Conservation (phyloP, 2,329 filamentous ascomycete genomes). For the Sordariomycetes sp. region DNA sequence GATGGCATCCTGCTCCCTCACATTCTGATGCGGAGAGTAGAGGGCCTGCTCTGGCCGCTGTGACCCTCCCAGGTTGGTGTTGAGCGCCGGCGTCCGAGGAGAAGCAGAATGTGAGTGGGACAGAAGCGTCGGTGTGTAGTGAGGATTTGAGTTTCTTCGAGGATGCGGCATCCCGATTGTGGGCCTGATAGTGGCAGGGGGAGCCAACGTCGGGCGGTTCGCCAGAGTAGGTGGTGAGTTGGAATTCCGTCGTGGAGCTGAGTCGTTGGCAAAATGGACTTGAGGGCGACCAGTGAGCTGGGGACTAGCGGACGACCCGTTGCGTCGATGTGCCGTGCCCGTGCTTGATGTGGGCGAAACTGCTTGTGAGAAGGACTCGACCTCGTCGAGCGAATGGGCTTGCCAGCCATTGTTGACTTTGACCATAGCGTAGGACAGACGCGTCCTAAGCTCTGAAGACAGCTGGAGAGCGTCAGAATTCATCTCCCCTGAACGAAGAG, state of each 20-base stretch:
- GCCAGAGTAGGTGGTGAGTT: slow-evolving; percentile 26
- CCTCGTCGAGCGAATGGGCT: slow-evolving; percentile 64
- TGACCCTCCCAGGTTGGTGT: slow-evolving; percentile 18
- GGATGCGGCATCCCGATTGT: slow-evolving; percentile 27
- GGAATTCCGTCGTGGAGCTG: slow-evolving; percentile 15
- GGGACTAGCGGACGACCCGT: slow-evolving; percentile 46
- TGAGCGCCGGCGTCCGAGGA: slow-evolving; percentile 28
- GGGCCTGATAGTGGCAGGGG: slow-evolving; percentile 46
- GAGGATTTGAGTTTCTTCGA: slow-evolving; percentile 41
- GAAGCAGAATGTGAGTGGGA: slow-evolving; percentile 38
- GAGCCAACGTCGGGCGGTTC: slow-evolving; percentile 33
- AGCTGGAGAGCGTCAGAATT: slow-evolving; percentile 39
- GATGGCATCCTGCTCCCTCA: slow-evolving; percentile 71
- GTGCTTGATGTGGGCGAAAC: slow-evolving; percentile 53
- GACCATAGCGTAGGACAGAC: slow-evolving; percentile 86
- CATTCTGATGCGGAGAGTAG: slow-evolving; percentile 55
- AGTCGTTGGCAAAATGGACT: slow-evolving; percentile 1
- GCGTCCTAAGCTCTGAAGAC: slow-evolving; percentile 70
- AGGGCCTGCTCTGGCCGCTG: slow-evolving; percentile 42
- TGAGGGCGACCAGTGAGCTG: slow-evolving; percentile 23
- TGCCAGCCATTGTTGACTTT: slow-evolving; percentile 91
- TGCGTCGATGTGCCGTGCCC: slow-evolving; percentile 42
- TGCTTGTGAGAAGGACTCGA: slow-evolving; percentile 64
- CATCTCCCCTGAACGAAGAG: neutral
- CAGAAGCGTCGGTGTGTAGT: slow-evolving; percentile 39